These are phyloP conservation scores for Aristolochia californica DNA, from an alignment of 164 flowering plant species.

Conservation along the genomic window DNA sequence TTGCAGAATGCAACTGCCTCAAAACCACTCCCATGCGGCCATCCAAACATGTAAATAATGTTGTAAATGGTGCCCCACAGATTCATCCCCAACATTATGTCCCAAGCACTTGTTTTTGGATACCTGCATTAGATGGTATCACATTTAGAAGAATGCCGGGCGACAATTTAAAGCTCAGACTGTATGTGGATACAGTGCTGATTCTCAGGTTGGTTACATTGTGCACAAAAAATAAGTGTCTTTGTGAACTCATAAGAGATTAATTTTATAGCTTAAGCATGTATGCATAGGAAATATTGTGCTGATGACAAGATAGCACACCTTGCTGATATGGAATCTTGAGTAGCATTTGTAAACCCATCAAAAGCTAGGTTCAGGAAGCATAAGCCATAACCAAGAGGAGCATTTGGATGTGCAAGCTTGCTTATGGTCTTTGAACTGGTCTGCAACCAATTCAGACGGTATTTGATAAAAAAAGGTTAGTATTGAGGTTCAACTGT, in stretches of 20 bases:
- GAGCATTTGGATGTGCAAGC: slow-evolving; percentile 94
- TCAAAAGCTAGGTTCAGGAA: slow-evolving; percentile 89
- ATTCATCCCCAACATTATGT: slow-evolving; percentile 97
- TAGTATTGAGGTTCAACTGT: too few relatives aligned
- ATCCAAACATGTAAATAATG: slow-evolving; percentile 85
- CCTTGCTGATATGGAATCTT: slow-evolving; percentile 87
- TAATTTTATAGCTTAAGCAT: too few relatives aligned
- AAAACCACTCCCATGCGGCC: slow-evolving; percentile 67
- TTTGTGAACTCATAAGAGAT: neutral
- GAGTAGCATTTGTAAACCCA: slow-evolving; percentile 97
- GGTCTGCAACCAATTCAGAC: slow-evolving; percentile 40
- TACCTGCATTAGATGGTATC: slow-evolving; percentile 37
- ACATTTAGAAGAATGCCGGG: too few relatives aligned
- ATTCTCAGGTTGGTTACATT: neutral
- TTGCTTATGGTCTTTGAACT: slow-evolving; percentile 93
- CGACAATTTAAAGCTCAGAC: too few relatives aligned
- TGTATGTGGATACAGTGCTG: too few relatives aligned
- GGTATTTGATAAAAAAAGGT: too few relatives aligned
- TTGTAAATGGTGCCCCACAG: slow-evolving; percentile 97
- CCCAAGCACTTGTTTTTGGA: slow-evolving; percentile 96
- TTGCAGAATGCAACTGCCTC: slow-evolving; percentile 78
- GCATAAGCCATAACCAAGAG: slow-evolving; percentile 92
- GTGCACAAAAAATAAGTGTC: neutral
- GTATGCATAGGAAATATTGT: too few relatives aligned
- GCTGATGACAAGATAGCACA: slow-evolving; percentile 10